A percentile compares a stretch with the other conserved stretches of the same genome.
Conservation (phyloP, 768 basidiomycete species). For the Serendipita sp. region DNA sequence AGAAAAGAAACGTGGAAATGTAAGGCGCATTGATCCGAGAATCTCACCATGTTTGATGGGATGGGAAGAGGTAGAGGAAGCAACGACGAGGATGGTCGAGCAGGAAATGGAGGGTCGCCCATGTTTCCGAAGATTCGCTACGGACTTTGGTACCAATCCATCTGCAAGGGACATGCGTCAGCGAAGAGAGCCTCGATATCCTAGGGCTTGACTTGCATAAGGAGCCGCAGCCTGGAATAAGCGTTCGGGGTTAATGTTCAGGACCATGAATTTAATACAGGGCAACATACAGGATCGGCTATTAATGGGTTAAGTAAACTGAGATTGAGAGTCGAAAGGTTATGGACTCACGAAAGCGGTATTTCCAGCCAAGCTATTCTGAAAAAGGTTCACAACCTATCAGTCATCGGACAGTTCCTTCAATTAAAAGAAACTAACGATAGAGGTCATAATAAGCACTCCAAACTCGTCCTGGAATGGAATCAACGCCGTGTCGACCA, state of each 20-base stretch:
- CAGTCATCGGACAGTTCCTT: conserved; percentile 36
- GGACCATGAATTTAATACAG: too few species aligned
- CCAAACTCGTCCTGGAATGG: conserved; percentile 59
- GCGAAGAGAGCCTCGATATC: neutral
- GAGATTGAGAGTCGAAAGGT: neutral
- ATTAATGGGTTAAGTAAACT: neutral
- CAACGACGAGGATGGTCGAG: conserved; percentile 25
- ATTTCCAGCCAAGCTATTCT: conserved; percentile 68
- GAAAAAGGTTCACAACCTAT: conserved; percentile 20
- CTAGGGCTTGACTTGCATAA: neutral
- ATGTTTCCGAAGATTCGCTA: conserved; percentile 16
- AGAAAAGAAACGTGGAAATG: conserved; percentile 17
- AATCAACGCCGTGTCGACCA: conserved; percentile 80
- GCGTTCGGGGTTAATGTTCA: too few species aligned
- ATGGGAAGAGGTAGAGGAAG: conserved; percentile 22
- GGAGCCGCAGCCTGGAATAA: neutral
- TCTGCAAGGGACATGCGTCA: conserved; percentile 9
- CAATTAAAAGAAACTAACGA: neutral
- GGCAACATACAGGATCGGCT: conserved; percentile 70
- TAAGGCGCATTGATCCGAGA: conserved; percentile 13
- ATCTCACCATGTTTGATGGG: conserved; percentile 21
- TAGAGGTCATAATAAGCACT: conserved; percentile 15
- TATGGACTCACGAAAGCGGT: conserved; percentile 67
- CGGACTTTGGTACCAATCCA: conserved; percentile 18
- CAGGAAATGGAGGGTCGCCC: conserved; percentile 23